A percentile compares a stretch with the other conserved stretches of the same genome.
Evolutionary conservation across 805 yeast species (phyloP).

Genomic region (Yarrowia sp.): DNA sequence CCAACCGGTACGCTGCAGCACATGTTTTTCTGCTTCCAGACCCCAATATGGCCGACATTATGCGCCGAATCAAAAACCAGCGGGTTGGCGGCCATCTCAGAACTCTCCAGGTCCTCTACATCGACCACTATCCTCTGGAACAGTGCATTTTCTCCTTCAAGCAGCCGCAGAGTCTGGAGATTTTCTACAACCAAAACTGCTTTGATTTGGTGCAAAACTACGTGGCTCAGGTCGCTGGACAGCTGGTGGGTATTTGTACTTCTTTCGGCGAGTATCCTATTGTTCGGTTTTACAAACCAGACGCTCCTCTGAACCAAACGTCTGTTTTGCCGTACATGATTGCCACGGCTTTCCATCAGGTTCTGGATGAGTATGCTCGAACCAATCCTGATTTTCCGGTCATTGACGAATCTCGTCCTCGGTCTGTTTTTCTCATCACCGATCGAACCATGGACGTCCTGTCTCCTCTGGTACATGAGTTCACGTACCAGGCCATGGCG

Average conservation of each 20-base stretch:
- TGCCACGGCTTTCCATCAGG: conserved; percentile 67
- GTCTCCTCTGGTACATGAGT: conserved; percentile 85
- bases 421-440: conserved; percentile 68
- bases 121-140: conserved; percentile 65
- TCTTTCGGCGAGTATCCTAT: conserved; percentile 85
- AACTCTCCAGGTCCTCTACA: conserved; percentile 43
- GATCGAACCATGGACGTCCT: conserved; percentile 82
- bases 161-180: conserved; percentile 56
- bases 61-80: conserved; percentile 32
- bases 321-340: conserved; percentile 61
- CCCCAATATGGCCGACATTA: conserved; percentile 27
- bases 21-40: conserved; percentile 67
- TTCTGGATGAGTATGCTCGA: conserved; percentile 73
- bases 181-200: conserved; percentile 66
- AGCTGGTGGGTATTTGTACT: conserved; percentile 69
- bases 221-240: conserved; percentile 54
- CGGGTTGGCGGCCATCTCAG: conserved; percentile 33
- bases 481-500: conserved; percentile 88
- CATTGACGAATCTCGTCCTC: conserved; percentile 48
- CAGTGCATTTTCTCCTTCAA: conserved; percentile 68
- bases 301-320: conserved; percentile 41
- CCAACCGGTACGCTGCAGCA: conserved; percentile 71
- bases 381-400: conserved; percentile 56
- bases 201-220: conserved; percentile 57
- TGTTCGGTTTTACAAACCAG: conserved; percentile 64